A percentile compares a stretch with the other conserved stretches of the same genome.
Evolutionary conservation across 495 filamentous ascomycete genomes (phyloP).

Genomic region (Penicillium odoratum): DNA sequence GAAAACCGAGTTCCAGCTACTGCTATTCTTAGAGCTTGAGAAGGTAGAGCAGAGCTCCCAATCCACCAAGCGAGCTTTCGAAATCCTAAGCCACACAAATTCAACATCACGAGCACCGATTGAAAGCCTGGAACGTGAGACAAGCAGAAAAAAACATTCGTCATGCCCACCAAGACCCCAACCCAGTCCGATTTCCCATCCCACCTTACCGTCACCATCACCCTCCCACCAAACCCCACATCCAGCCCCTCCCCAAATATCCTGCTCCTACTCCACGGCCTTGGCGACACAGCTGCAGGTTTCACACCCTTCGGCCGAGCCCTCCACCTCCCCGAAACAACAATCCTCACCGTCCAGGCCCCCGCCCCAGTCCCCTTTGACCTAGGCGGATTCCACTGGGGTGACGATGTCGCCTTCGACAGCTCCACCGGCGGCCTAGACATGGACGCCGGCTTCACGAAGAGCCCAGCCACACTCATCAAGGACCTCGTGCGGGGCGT

Average conservation of each 20-base stretch:
- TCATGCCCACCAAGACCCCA: conserved; percentile 41
- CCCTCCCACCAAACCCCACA: conserved; percentile 32
- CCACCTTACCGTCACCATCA: conserved; percentile 46
- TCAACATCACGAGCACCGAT: conserved; percentile 3
- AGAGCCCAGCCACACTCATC: conserved; percentile 49
- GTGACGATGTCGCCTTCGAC: conserved; percentile 79
- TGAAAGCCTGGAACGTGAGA: not conserved
- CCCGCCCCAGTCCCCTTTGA: conserved; percentile 71
- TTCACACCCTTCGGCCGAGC: conserved; percentile 73
- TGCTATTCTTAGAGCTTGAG: not conserved
- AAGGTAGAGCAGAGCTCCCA: conserved; percentile 1
- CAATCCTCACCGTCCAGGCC: conserved; percentile 72
- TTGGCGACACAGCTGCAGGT: conserved; percentile 71
- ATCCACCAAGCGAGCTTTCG: not conserved
- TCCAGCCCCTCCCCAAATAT: conserved; percentile 59
- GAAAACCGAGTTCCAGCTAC: not conserved
- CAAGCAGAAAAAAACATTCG: conserved; percentile 1
- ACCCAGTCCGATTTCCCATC: conserved; percentile 53
- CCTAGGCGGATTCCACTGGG: conserved; percentile 85
- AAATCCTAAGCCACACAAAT: not conserved
- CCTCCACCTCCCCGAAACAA: conserved; percentile 78
- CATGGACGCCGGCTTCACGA: conserved; percentile 73
- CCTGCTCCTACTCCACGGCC: conserved; percentile 85
- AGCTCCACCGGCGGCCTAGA: conserved; percentile 64
- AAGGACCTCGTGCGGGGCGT: conserved; percentile 58